Base-by-base conservation (phyloP, 306 rosid genomes). In the Leucaena leucocephala region DNA sequence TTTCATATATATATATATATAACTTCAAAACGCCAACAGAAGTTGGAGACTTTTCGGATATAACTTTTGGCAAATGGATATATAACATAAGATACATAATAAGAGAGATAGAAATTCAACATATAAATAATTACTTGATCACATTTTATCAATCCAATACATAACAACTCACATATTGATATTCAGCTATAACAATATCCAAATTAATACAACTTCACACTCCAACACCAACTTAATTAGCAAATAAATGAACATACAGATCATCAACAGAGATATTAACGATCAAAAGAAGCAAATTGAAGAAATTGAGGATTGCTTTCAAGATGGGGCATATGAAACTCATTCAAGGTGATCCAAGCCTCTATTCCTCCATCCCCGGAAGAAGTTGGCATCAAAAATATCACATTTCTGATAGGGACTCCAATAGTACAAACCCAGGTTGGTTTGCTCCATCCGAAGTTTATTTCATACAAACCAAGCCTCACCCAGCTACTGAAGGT, bases 371-470 rank as follows among this genome's bases (percentile, higher is more conserved):
- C 85, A 50, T 74, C 79, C 19, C 84, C 82, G 4, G 36, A 66
- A 21, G 44, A 36, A 3, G 85, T 0, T 39, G 77, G 84, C 79
- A 87, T 71, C 38, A 82, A 75, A 44, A 44, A 5, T 2, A 82
- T 71, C 5, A 43, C 17, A 61, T 87, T 87, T 63, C 19, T 66
- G 3, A 62, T 43, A 5, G 82, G 62, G 16, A 70, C 4, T 22
- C 78, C 82, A 15, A 80, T 64, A 42, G 83, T 68, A 15, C 69
- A 50, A 21, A 77, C 87, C 88, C 90, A 87, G 1, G 57, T 48
- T 2, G 91, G 88, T 40, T 82, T 85, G 35, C 88, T 85, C 91
- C 85, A 80, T 15, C 88, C 91, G 22, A 85, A 80, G 44, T 87
- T 81, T 62, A 74, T 75, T 36, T 87, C 87, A 45, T 85, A 83